These are phyloP conservation scores for Collybia sp. DNA, from an alignment of 768 basidiomycete genomes.

Conservation along the genomic window DNA sequence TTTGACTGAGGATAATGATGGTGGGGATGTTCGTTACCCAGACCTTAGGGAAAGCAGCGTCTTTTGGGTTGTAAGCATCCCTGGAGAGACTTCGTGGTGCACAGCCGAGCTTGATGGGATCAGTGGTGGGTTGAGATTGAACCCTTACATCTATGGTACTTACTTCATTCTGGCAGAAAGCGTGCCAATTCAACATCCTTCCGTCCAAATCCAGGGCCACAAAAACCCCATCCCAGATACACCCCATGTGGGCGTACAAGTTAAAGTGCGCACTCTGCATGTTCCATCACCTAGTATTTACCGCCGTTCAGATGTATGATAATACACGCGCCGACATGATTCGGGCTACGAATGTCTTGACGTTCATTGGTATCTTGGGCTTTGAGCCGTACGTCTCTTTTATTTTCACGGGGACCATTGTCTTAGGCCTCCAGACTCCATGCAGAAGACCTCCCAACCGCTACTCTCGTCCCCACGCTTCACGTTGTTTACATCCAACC, in stretches of 20 bases:
- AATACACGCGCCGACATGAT: constrained; percentile 34
- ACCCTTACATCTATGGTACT: too few species aligned
- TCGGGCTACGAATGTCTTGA: constrained; percentile 58
- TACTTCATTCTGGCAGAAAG: background rate
- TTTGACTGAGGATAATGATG: constrained; percentile 30
- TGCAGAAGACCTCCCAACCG: constrained; percentile 31
- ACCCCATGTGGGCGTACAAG: constrained; percentile 63
- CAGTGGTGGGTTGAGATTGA: background rate
- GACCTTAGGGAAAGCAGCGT: constrained; percentile 58
- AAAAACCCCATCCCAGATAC: constrained; percentile 58
- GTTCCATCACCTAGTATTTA: background rate
- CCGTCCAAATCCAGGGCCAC: constrained; percentile 31
- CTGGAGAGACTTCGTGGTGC: constrained; percentile 63
- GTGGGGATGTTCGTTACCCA: constrained; percentile 32
- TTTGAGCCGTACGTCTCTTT: constrained; percentile 51
- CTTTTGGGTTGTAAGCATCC: constrained; percentile 73
- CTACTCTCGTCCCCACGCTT: constrained; percentile 51
- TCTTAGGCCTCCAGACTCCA: constrained; percentile 25
- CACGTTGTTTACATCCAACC: constrained; percentile 58
- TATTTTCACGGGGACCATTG: constrained; percentile 7
- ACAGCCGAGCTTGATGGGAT: constrained; percentile 12
- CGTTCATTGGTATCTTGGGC: constrained; percentile 71
- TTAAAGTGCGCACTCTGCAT: constrained; percentile 47
- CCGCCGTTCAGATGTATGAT: constrained; percentile 52
- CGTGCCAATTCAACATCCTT: background rate